Conservation (phyloP, 2,329 filamentous ascomycete genomes). For the Penicillium sp. region DNA sequence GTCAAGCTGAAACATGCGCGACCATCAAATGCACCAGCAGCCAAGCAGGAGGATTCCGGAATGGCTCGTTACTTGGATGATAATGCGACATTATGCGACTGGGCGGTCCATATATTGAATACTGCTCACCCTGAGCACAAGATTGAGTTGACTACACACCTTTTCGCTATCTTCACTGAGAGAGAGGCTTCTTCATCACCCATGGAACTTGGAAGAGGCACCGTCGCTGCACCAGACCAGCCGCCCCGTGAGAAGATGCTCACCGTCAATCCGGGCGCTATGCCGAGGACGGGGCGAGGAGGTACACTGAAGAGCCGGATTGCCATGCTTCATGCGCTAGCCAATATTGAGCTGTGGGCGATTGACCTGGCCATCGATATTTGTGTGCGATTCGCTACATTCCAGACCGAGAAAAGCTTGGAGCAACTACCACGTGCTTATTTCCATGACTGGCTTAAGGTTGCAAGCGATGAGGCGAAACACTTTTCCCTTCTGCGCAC, state of each 20-base stretch:
- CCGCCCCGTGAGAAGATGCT: constrained; percentile 44
- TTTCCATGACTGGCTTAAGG: constrained; percentile 52
- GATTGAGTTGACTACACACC: constrained; percentile 47
- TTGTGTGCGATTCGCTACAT: constrained; percentile 47
- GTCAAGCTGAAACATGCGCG: constrained; percentile 45
- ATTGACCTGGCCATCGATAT: constrained; percentile 52
- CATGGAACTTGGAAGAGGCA: constrained; percentile 45
- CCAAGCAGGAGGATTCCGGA: constrained; percentile 9
- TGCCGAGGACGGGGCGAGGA: constrained; percentile 44
- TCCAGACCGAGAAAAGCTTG: constrained; percentile 35
- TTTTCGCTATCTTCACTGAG: constrained; percentile 44
- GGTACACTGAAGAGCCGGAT: constrained; percentile 47
- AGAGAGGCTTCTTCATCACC: constrained; percentile 41
- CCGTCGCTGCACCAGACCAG: constrained; percentile 38
- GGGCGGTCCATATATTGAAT: constrained; percentile 49
- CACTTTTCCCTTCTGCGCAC: constrained; percentile 50
- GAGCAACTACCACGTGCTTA: constrained; percentile 44
- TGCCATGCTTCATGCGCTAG: constrained; percentile 49
- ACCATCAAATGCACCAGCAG: constrained; percentile 12
- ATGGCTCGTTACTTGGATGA: constrained; percentile 38
- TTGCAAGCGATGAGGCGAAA: constrained; percentile 50
- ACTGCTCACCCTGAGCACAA: constrained; percentile 49
- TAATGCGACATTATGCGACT: constrained; percentile 48
- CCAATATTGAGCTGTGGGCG: constrained; percentile 51
- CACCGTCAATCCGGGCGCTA: constrained; percentile 41